phyloP scores from a whole-genome alignment of 441 rosid species.

The Syzygium syzygioides region DNA sequence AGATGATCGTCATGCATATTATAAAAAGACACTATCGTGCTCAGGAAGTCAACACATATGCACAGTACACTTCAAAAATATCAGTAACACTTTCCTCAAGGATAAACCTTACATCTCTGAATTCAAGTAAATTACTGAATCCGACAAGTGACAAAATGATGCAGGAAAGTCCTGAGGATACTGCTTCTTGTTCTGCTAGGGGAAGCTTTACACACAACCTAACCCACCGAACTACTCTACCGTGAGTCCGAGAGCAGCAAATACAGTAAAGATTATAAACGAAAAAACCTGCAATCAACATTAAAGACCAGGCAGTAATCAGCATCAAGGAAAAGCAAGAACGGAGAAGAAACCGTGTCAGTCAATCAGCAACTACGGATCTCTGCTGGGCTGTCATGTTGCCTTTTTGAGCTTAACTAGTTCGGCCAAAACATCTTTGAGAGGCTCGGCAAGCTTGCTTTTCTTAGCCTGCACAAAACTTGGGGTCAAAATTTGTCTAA shows the following conservation, averaged over 20 bases:
- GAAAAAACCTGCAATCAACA: neutral
- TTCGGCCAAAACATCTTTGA: neutral
- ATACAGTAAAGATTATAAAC: neutral
- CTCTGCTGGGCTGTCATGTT: neutral
- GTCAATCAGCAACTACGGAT: neutral
- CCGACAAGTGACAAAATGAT: neutral
- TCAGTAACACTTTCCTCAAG: neutral
- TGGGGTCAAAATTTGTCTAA: neutral
- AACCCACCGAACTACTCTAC: neutral
- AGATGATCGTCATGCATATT: neutral
- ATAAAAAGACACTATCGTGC: neutral
- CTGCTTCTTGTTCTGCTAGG: neutral
- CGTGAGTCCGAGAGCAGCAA: neutral
- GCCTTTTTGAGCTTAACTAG: neutral
- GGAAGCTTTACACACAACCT: neutral
- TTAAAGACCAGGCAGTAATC: neutral
- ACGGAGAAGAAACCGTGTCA: neutral
- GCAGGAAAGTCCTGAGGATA: neutral
- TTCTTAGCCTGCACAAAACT: neutral
- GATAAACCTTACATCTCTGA: neutral
- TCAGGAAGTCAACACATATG: neutral
- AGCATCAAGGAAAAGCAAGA: neutral
- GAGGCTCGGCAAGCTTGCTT: neutral
- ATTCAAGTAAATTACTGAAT: neutral
- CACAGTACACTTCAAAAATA: neutral